Percentiles rank a stretch among this genome's conserved stretches.
These are phyloP conservation scores for Globisporangium irregulare DNA, from an alignment of 352 stramenopile species.

Conservation along the genomic window DNA sequence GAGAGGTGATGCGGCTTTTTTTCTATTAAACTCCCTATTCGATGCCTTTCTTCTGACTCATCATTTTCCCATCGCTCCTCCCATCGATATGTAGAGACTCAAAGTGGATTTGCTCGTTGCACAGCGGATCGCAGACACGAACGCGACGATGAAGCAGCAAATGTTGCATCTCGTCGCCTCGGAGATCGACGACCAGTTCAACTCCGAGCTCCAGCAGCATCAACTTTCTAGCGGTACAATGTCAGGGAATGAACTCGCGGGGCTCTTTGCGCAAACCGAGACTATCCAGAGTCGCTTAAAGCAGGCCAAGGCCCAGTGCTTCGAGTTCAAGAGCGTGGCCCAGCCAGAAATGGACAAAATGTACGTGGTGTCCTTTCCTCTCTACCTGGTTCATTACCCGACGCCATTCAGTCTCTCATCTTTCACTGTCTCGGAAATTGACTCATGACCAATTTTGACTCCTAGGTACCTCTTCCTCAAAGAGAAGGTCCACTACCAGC, in stretches of 20 bases:
- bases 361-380: constrained; percentile 23
- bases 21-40: neutral
- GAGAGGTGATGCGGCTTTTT: constrained; percentile 39
- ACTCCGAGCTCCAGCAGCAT: constrained; percentile 1
- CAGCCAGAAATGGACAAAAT: constrained; percentile 62
- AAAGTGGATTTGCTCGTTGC: constrained; percentile 78
- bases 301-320: constrained; percentile 63
- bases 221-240: neutral
- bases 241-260: constrained; percentile 43
- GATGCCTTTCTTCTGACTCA: neutral
- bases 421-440: neutral
- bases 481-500: constrained; percentile 72
- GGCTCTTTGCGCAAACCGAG: constrained; percentile 46
- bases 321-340: constrained; percentile 57
- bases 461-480: constrained; percentile 75
- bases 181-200: constrained; percentile 28
- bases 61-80: neutral
- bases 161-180: constrained; percentile 57
- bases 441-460: neutral
- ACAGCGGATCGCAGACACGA: constrained; percentile 61
- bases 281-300: constrained; percentile 49
- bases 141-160: constrained; percentile 55
- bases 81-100: constrained; percentile 33
- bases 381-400: neutral
- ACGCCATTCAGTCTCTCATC: neutral